Conservation (phyloP, 805 yeast genomes). For the Ascoidea asiatica region DNA sequence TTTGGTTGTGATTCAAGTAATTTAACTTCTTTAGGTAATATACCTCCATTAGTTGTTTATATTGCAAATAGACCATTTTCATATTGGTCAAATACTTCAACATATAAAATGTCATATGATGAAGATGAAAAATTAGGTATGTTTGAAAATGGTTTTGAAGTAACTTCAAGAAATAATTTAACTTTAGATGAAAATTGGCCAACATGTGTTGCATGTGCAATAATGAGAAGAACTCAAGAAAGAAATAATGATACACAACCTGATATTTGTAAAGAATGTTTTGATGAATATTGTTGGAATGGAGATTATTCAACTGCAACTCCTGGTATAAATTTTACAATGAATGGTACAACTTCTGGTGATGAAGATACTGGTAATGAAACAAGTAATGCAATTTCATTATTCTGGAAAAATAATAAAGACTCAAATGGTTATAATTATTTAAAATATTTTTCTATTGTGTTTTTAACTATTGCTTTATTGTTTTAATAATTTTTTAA, state of each 20-base stretch:
- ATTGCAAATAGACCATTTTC: constrained; percentile 61
- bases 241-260: constrained; percentile 42
- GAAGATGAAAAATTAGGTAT: constrained; percentile 42
- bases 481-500: no score
- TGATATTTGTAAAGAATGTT: constrained; percentile 61
- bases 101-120: constrained; percentile 50
- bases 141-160: constrained; percentile 65
- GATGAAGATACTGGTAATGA: no score
- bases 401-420: no score
- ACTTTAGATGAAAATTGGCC: constrained; percentile 59
- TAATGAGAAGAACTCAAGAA: constrained; percentile 67
- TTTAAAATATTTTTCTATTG: no score
- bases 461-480: no score
- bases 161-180: constrained; percentile 48
- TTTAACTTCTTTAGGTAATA: constrained; percentile 36
- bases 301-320: constrained; percentile 20
- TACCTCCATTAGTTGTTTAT: constrained; percentile 70
- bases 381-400: no score
- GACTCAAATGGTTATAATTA: no score
- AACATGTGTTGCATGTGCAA: constrained; percentile 73
- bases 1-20: constrained; percentile 71
- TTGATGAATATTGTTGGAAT: constrained; percentile 65
- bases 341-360: neutral
- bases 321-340: neutral
- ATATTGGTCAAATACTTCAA: constrained; percentile 57